Conservation (phyloP, 1,284 basidiomycete species). For the Moesziomyces sp. region DNA sequence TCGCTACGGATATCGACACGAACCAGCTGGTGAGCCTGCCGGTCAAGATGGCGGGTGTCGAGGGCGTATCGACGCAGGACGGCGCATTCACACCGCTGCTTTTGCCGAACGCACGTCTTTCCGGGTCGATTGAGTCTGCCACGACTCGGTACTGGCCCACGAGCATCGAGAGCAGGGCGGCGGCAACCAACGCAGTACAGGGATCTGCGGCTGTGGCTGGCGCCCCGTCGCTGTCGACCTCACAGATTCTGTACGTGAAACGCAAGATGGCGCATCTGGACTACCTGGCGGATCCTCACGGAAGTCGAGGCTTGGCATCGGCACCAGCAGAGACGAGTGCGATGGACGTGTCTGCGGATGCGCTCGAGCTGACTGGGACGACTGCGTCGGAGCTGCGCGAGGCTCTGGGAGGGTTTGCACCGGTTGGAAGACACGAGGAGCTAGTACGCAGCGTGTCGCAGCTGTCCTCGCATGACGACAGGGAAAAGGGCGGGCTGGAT, state of each 20-base stretch:
- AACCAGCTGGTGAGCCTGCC: slow-evolving; percentile 54
- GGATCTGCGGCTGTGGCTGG: not conserved
- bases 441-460: slow-evolving; percentile 49
- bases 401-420: slow-evolving; percentile 85
- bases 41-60: slow-evolving; percentile 15
- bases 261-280: slow-evolving; percentile 89
- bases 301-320: slow-evolving; percentile 80
- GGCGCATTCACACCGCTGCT: slow-evolving; percentile 75
- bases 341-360: slow-evolving; percentile 15
- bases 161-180: slow-evolving; percentile 29
- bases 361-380: slow-evolving; percentile 12
- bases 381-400: slow-evolving; percentile 76
- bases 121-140: slow-evolving; percentile 81
- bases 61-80: not conserved
- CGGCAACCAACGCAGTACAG: not conserved
- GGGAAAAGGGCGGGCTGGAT: not conserved
- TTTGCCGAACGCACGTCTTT: slow-evolving; percentile 75
- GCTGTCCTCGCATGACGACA: not conserved
- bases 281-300: slow-evolving; percentile 90
- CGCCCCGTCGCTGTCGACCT: slow-evolving; percentile 6
- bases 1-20: slow-evolving; percentile 73
- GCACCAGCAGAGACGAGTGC: slow-evolving; percentile 20
- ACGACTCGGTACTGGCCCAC: slow-evolving; percentile 84
- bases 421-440: slow-evolving; percentile 72
- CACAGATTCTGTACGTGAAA: slow-evolving; percentile 75